Evolutionary conservation across 176 grass and related monocot species (phyloP).

Genomic region (Oryza rufipogon): DNA sequence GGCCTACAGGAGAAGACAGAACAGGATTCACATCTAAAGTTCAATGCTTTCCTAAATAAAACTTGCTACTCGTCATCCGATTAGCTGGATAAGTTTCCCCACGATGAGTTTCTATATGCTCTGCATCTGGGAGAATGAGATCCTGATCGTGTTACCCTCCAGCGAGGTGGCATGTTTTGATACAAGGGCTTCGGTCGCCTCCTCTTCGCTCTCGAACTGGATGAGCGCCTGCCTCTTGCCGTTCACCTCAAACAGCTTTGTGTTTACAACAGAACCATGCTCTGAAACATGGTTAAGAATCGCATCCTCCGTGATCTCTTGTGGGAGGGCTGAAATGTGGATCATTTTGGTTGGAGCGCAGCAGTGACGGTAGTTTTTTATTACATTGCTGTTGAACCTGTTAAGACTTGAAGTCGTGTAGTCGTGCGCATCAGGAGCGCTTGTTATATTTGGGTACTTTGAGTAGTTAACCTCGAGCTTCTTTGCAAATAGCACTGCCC

Average conservation of each 20-base stretch:
- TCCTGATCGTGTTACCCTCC: constrained; percentile 74
- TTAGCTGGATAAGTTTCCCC: not conserved
- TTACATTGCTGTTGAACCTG: constrained; percentile 76
- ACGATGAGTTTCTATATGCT: constrained; percentile 48
- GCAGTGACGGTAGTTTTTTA: constrained; percentile 94
- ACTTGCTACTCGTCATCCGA: not conserved
- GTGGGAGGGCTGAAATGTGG: constrained; percentile 86
- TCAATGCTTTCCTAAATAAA: constrained; percentile 40
- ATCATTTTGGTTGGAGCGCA: constrained; percentile 93
- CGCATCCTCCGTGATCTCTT: constrained; percentile 66
- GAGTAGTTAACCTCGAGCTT: constrained; percentile 90
- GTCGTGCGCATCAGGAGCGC: constrained; percentile 70
- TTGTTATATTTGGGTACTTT: constrained; percentile 77
- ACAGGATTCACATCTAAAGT: constrained; percentile 48
- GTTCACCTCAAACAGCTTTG: constrained; percentile 85
- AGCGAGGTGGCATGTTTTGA: constrained; percentile 83
- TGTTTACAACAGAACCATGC: constrained; percentile 72
- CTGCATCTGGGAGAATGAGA: constrained; percentile 96
- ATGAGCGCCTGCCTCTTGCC: constrained; percentile 84
- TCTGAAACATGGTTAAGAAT: constrained; percentile 71
- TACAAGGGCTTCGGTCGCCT: constrained; percentile 76
- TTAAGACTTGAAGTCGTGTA: constrained; percentile 78
- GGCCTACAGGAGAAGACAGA: not conserved
- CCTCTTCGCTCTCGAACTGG: constrained; percentile 73
- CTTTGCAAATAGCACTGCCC: constrained; percentile 71